These are phyloP conservation scores for Globisporangium rhizosaccharum DNA, from an alignment of 352 stramenopile species.

Conservation along the genomic window DNA sequence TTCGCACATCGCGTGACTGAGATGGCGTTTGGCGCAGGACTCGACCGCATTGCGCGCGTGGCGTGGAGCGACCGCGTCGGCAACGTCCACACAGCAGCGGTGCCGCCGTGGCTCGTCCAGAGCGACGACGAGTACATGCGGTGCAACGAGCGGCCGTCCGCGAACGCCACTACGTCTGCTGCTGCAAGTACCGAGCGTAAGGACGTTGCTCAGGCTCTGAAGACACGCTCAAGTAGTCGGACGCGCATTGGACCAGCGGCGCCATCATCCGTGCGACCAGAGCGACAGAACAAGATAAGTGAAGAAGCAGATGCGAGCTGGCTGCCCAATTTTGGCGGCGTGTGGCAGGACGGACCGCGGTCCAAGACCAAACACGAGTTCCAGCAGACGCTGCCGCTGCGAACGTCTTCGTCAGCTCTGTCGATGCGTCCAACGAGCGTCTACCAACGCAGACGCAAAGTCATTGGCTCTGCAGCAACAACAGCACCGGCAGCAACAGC, in stretches of 20 bases:
- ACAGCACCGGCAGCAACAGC: not conserved
- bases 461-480: not conserved
- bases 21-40: constrained; percentile 27
- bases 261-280: not conserved
- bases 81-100: constrained; percentile 59
- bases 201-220: too few species aligned
- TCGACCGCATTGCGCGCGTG: constrained; percentile 35
- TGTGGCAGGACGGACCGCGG: constrained; percentile 69
- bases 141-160: constrained; percentile 32
- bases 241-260: too few species aligned
- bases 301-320: constrained; percentile 23
- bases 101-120: constrained; percentile 73
- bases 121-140: constrained; percentile 67
- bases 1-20: constrained; percentile 50
- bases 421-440: constrained; percentile 7
- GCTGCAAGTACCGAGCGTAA: not conserved
- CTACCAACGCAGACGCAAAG: constrained; percentile 7
- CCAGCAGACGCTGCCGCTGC: constrained; percentile 12
- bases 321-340: constrained; percentile 73
- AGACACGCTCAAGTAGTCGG: too few species aligned
- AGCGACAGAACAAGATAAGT: constrained; percentile 3
- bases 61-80: constrained; percentile 33
- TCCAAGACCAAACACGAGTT: constrained; percentile 58
- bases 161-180: not conserved
- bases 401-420: not conserved